Percentiles rank a stretch among this genome's conserved stretches.
Conservation (phyloP, 2,329 filamentous ascomycete genomes). For the Cladophialophora chaetospira region DNA sequence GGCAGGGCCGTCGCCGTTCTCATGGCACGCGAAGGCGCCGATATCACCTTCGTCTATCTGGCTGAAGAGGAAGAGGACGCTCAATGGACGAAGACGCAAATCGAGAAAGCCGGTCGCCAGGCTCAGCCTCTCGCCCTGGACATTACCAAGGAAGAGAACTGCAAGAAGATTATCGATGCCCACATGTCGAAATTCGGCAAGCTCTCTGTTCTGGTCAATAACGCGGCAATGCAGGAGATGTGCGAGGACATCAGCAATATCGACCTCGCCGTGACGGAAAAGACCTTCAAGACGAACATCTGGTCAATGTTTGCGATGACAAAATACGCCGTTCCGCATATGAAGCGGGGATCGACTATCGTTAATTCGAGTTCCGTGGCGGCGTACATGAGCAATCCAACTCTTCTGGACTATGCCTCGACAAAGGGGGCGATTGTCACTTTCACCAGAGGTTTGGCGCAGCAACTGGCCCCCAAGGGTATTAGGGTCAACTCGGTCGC, state of each 20-base stretch:
- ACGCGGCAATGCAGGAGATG: slow-evolving; percentile 56
- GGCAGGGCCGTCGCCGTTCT: slow-evolving; percentile 58
- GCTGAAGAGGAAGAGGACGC: slow-evolving; percentile 60
- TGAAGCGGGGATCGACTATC: slow-evolving; percentile 52
- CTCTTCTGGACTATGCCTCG: slow-evolving; percentile 58
- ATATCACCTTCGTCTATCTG: slow-evolving; percentile 59
- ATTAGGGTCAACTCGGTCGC: slow-evolving; percentile 57
- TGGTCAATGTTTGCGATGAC: slow-evolving; percentile 62
- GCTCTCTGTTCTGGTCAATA: slow-evolving; percentile 56
- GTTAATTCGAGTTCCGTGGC: slow-evolving; percentile 60
- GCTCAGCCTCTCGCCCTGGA: slow-evolving; percentile 54
- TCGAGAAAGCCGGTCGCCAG: slow-evolving; percentile 53
- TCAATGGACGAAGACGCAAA: slow-evolving; percentile 54
- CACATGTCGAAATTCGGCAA: slow-evolving; percentile 53
- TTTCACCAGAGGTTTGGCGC: slow-evolving; percentile 57
- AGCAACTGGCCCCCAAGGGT: slow-evolving; percentile 57
- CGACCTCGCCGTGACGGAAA: slow-evolving; percentile 57
- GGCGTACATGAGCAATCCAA: slow-evolving; percentile 55
- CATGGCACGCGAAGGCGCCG: slow-evolving; percentile 60
- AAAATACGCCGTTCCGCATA: slow-evolving; percentile 59
- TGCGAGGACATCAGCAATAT: slow-evolving; percentile 54
- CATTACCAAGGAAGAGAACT: slow-evolving; percentile 54
- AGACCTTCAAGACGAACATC: slow-evolving; percentile 60
- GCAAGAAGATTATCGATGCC: slow-evolving; percentile 54
- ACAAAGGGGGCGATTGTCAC: slow-evolving; percentile 62